phyloP scores from a whole-genome alignment of 2,329 filamentous ascomycete species.

The Drechslera avenae region DNA sequence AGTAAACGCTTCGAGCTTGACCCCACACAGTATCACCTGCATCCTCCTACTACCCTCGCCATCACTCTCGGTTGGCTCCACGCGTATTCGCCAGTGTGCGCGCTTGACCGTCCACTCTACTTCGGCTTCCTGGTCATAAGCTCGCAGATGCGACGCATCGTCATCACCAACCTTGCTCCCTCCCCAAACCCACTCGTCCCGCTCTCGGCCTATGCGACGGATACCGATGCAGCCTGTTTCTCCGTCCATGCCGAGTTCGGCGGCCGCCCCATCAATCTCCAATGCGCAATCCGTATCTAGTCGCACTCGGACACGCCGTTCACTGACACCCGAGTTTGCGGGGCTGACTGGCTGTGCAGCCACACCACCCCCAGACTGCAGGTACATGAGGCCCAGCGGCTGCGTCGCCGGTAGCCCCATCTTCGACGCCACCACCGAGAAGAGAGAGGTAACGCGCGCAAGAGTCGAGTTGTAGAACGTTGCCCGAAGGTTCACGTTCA shows the following conservation, averaged over 20 bases:
- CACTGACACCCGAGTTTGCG: constrained; percentile 70
- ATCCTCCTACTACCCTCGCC: constrained; percentile 58
- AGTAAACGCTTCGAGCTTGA: constrained; percentile 75
- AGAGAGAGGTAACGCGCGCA: constrained; percentile 71
- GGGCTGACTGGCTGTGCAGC: constrained; percentile 67
- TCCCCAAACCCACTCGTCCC: neutral
- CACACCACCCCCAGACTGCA: constrained; percentile 62
- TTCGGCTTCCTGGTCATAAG: constrained; percentile 24
- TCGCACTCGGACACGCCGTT: constrained; percentile 64
- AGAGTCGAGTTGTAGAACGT: constrained; percentile 76
- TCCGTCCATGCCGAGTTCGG: constrained; percentile 24
- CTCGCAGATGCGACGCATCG: constrained; percentile 8
- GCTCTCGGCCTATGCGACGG: neutral
- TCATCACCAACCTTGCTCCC: neutral
- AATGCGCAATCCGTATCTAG: constrained; percentile 30
- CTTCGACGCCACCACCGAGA: constrained; percentile 82
- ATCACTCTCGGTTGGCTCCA: constrained; percentile 57
- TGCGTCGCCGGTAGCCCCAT: constrained; percentile 67
- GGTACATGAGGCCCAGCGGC: constrained; percentile 70
- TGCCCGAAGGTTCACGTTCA: constrained; percentile 56
- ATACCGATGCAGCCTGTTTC: constrained; percentile 25
- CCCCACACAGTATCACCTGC: constrained; percentile 75
- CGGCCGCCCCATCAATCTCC: constrained; percentile 30
- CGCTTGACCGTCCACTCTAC: constrained; percentile 45
- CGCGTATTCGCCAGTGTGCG: constrained; percentile 54